These are phyloP conservation scores for Jimgerdemannia flammicorona DNA, from an alignment of 192 early-diverging fungal genomes.

Conservation along the genomic window DNA sequence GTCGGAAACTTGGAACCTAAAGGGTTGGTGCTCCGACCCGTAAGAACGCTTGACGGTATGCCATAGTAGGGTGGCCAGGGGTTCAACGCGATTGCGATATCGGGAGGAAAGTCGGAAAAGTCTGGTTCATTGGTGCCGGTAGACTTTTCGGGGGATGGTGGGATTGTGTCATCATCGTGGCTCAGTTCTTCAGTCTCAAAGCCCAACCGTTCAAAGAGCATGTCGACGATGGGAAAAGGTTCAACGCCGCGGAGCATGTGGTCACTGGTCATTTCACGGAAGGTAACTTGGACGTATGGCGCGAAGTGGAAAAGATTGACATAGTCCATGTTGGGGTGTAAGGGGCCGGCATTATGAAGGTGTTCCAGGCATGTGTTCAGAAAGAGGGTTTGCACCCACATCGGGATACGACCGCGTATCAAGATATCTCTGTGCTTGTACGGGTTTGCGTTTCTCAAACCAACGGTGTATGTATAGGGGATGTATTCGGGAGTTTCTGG, in stretches of 20 bases:
- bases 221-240: background rate
- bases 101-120: background rate
- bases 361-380: background rate
- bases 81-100: background rate
- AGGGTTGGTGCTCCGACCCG: background rate
- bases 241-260: background rate
- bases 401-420: background rate
- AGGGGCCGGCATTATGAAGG: background rate
- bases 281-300: background rate
- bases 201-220: background rate
- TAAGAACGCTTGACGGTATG: background rate
- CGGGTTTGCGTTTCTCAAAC: background rate
- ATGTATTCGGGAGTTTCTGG: background rate
- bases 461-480: background rate
- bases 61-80: background rate
- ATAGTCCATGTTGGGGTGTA: background rate
- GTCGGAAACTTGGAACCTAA: background rate
- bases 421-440: background rate
- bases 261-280: background rate
- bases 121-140: background rate
- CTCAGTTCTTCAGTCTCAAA: background rate
- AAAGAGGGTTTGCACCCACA: background rate
- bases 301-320: background rate
- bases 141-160: background rate
- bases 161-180: background rate